These are phyloP conservation scores for Metroxylon sagu DNA, from an alignment of 176 grass and related monocot genomes.

Conservation along the genomic window DNA sequence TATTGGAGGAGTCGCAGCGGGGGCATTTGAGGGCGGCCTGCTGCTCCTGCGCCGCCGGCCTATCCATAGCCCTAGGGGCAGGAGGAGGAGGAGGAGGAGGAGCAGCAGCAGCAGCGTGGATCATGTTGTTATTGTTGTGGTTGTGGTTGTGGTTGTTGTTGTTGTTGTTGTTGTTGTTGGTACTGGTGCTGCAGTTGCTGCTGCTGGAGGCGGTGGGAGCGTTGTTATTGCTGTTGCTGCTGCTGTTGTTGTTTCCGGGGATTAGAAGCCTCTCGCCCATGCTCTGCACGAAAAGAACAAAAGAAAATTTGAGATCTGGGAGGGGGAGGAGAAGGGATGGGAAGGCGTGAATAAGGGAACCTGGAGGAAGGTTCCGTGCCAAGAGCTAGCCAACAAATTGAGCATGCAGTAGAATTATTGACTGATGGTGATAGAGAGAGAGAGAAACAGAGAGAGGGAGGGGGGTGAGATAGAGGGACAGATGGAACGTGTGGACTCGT, in stretches of 20 bases:
- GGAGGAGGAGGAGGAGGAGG: background rate
- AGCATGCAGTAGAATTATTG: constrained; percentile 19
- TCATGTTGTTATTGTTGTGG: background rate
- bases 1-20: constrained; percentile 89
- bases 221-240: background rate
- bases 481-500: constrained; percentile 6
- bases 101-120: background rate
- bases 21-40: constrained; percentile 38
- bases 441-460: background rate
- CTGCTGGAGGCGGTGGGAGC: background rate
- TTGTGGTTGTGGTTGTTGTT: background rate
- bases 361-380: constrained; percentile 16
- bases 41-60: background rate
- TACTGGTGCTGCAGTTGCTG: background rate
- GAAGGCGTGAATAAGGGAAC: constrained; percentile 1
- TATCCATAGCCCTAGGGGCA: constrained; percentile 5
- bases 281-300: constrained; percentile 9
- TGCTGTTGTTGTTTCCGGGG: background rate
- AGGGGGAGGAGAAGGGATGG: background rate
- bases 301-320: background rate
- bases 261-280: constrained; percentile 1
- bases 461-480: background rate
- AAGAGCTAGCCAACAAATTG: constrained; percentile 21
- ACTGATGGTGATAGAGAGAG: constrained; percentile 1
- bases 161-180: background rate